These are phyloP conservation scores for Agrocybe chaxingu DNA, from an alignment of 768 basidiomycete species.

Conservation along the genomic window DNA sequence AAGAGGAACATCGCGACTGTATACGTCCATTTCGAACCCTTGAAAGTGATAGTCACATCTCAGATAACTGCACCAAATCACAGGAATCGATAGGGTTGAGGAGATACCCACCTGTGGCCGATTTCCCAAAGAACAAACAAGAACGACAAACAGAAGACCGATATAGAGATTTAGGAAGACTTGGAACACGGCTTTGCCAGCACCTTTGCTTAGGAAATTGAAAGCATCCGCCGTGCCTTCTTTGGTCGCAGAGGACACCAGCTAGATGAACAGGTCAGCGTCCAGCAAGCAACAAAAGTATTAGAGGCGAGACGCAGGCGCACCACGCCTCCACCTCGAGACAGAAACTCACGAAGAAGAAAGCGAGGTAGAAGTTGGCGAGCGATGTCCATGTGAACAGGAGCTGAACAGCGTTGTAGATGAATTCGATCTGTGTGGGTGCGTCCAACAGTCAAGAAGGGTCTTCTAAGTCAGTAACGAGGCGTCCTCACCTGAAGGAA, in stretches of 20 bases:
- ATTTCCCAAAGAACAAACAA: conserved; percentile 89
- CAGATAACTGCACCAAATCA: neutral
- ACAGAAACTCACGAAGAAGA: conserved; percentile 75
- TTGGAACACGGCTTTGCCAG: conserved; percentile 71
- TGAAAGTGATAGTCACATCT: conserved; percentile 3
- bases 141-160: conserved; percentile 74
- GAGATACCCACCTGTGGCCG: conserved; percentile 57
- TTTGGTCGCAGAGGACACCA: conserved; percentile 77
- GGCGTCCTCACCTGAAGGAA: conserved; percentile 51
- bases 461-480: neutral
- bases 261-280: conserved; percentile 36
- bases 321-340: neutral
- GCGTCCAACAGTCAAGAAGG: neutral
- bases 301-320: neutral
- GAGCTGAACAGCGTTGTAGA: conserved; percentile 87
- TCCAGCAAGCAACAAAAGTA: neutral
- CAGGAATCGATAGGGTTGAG: conserved; percentile 1
- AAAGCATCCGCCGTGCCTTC: conserved; percentile 62
- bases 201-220: conserved; percentile 71
- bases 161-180: conserved; percentile 83
- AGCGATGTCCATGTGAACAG: conserved; percentile 93
- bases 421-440: conserved; percentile 68
- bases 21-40: conserved; percentile 89
- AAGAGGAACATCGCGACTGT: conserved; percentile 72
- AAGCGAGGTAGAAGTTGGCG: conserved; percentile 92